Evolutionary conservation across 106 monocot species (phyloP), one percentile per base, ranked within the genome.

Genomic region (Dendrobium huoshanense): DNA sequence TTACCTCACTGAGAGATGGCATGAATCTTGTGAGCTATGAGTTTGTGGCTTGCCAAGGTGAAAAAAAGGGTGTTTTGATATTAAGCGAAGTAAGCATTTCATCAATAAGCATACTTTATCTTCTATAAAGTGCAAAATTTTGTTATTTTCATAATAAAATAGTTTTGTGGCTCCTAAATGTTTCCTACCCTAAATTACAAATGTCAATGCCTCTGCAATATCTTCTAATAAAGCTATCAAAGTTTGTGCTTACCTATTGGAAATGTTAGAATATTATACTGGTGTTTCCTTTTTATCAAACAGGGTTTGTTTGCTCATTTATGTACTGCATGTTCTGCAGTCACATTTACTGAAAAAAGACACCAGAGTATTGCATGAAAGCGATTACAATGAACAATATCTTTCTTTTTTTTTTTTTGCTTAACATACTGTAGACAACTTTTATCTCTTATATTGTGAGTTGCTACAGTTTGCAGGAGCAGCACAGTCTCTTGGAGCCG

Each of bases 11-110:
- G 75, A 85, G 97, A 80, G 97, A 98, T 89, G 97, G 97, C 61
- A 98, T 98, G 97, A 98, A 98, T 79, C 94, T 98, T 80, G 97
- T 98, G 44, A 98, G 97, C 89, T 98, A 98, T 80, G 97, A 98
- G 73, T 98, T 92, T 79, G 97, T 98, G 45, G 94, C 97, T 77
- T 98, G 97, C 86, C 97, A 98, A 78, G 94, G 92, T 29, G 84
- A 81, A 61, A 98, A 98, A 82, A 98, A 94, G 83, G 97, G 97
- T 13, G 97, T 98, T 85, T 90, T 98, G 56, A 98, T 98, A 79
- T 83, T 98, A 73, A 98, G 97, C 81, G 97, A 98, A 81, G 97
- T 94, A 84, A 91, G 27, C 7, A 73, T 73, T 17, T 19, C 42
- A 68, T 29, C 31, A 68, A 10, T 68, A 33, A 68, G 10, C 33